Evolutionary conservation across 176 grass and related monocot species (phyloP).

Genomic region (Oropetium thomaeum): DNA sequence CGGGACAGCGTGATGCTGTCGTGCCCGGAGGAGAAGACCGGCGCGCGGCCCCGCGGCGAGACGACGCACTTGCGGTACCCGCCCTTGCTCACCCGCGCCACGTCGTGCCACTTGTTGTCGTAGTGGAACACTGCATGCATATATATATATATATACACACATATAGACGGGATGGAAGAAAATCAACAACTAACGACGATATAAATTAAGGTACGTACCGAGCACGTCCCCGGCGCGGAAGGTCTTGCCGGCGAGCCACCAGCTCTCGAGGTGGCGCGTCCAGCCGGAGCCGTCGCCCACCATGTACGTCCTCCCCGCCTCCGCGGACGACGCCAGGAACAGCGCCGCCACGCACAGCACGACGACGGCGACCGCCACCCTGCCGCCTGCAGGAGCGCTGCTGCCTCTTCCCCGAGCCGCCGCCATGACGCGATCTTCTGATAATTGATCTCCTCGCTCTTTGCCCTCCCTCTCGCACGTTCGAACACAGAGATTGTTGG

Average conservation of each 20-base stretch:
- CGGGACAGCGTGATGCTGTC: constrained; percentile 15
- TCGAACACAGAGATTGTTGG: no score
- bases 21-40: constrained; percentile 19
- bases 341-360: background rate
- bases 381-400: constrained; percentile 11
- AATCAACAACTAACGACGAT: no score
- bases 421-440: background rate
- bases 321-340: background rate
- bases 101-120: constrained; percentile 29
- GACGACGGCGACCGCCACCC: background rate
- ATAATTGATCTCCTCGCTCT: background rate
- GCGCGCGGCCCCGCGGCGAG: background rate
- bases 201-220: no score
- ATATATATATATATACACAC: no score
- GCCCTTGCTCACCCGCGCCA: constrained; percentile 28
- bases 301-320: constrained; percentile 24
- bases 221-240: constrained; percentile 45
- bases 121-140: constrained; percentile 42
- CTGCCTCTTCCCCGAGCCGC: constrained; percentile 25
- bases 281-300: constrained; percentile 39
- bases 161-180: no score
- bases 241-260: constrained; percentile 26
- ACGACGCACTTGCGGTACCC: constrained; percentile 20
- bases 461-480: background rate
- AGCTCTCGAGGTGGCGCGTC: background rate